Percentiles rank a stretch among this genome's conserved stretches.
Conservation (phyloP, 805 yeast genomes). For the Yarrowia hollandica region DNA sequence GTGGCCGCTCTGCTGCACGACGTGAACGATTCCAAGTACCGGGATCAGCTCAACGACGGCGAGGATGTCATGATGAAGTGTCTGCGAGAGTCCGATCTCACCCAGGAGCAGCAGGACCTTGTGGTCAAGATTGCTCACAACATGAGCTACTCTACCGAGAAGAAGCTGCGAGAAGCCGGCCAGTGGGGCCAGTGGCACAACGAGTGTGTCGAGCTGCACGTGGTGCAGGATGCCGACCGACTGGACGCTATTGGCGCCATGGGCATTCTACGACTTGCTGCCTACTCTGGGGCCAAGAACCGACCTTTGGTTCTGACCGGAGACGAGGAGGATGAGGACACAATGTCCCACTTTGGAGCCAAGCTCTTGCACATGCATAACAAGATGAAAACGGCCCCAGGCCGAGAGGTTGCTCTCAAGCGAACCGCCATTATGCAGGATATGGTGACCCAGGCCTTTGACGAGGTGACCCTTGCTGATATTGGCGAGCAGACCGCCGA, state of each 20-base stretch:
- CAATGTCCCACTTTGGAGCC: constrained; percentile 40
- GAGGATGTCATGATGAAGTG: constrained; percentile 31
- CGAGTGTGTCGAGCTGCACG: constrained; percentile 39
- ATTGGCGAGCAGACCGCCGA: constrained; percentile 5
- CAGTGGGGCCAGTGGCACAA: constrained; percentile 41
- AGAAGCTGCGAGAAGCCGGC: constrained; percentile 34
- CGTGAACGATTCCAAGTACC: constrained; percentile 41
- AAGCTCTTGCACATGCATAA: constrained; percentile 39
- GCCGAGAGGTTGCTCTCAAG: constrained; percentile 29
- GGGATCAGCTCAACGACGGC: constrained; percentile 23
- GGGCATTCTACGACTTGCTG: constrained; percentile 43
- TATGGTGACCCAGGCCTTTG: constrained; percentile 31
- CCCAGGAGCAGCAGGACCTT: constrained; percentile 29
- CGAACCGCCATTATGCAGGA: constrained; percentile 37
- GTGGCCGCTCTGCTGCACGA: constrained; percentile 43
- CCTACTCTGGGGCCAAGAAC: constrained; percentile 39
- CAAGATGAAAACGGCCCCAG: constrained; percentile 38
- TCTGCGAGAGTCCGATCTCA: constrained; percentile 32
- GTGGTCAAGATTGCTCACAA: constrained; percentile 37
- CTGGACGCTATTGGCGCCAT: constrained; percentile 45
- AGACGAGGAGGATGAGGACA: constrained; percentile 31
- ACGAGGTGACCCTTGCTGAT: constrained; percentile 18
- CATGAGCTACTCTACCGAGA: constrained; percentile 38
- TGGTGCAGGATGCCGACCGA: constrained; percentile 46
- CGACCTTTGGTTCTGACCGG: constrained; percentile 35